phyloP scores from a whole-genome alignment of 2,329 filamentous ascomycete species.

The Teratosphaeria viscida region DNA sequence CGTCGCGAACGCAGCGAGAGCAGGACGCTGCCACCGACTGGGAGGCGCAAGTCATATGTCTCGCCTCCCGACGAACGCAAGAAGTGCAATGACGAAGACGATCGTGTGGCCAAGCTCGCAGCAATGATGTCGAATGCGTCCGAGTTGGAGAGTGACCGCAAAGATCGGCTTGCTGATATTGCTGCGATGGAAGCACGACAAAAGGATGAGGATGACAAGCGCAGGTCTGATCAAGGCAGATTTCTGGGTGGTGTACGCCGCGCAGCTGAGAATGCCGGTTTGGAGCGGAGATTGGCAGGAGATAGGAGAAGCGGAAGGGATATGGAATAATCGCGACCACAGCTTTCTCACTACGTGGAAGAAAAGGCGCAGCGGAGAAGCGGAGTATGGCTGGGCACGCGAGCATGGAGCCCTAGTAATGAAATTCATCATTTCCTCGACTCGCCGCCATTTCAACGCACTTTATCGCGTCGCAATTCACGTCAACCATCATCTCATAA shows the following conservation, averaged over 20 bases:
- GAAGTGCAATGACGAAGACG: constrained; percentile 21
- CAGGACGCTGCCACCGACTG: constrained; percentile 7
- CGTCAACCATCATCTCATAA: too few species aligned
- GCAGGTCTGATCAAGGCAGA: constrained; percentile 25
- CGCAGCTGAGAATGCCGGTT: constrained; percentile 22
- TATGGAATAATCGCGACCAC: background rate
- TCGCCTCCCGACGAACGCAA: constrained; percentile 17
- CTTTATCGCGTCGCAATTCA: too few species aligned
- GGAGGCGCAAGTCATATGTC: constrained; percentile 13
- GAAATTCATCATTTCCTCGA: background rate
- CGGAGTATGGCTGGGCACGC: background rate
- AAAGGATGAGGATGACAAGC: constrained; percentile 54
- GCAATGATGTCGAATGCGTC: constrained; percentile 35
- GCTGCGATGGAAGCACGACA: constrained; percentile 54
- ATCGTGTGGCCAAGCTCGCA: constrained; percentile 28
- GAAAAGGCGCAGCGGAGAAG: background rate
- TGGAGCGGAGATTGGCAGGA: constrained; percentile 17
- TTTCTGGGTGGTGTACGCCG: constrained; percentile 26
- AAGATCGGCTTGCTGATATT: constrained; percentile 55
- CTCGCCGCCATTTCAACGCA: too few species aligned
- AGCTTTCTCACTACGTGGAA: background rate
- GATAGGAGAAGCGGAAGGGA: background rate
- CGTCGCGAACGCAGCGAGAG: constrained; percentile 7
- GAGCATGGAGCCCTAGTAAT: background rate
- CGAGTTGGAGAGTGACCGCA: constrained; percentile 60